Evolutionary conservation across 179 eudicot genomes (phyloP), one percentile per base, ranked within the genome.

Genomic region (Pouteria campechiana): DNA sequence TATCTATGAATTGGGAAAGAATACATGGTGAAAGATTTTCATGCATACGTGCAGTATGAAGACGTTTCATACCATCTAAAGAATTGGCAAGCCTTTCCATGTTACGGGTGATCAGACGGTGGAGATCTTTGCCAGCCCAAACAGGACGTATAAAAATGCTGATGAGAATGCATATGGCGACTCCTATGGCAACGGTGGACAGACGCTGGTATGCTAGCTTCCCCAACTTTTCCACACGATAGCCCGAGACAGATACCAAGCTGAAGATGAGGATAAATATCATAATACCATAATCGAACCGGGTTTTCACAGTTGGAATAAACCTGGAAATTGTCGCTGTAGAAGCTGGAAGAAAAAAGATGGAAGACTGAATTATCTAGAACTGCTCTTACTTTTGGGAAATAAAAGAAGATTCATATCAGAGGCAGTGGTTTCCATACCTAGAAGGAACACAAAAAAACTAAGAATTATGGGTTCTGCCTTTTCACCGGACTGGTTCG

Each of bases 391-490:
- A n/a, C n/a, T n/a, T n/a, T n/a, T n/a, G n/a, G n/a, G n/a, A n/a
- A n/a, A n/a, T n/a, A n/a, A n/a, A n/a, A n/a, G n/a, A n/a, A n/a
- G n/a, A n/a, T n/a, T n/a, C n/a, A n/a, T n/a, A n/a, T n/a, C n/a
- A n/a, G n/a, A n/a, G n/a, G n/a, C n/a, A n/a, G n/a, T n/a, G n/a
- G n/a, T 28, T 4, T 25, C 40, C 69, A 21, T 44, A 83, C 92
- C 96, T 27, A 83, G 61, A 27, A 83, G 25, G 63, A 80, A 79
- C 48, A 83, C 73, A 0, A 73, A 65, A 39, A 47, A 39, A 50
- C 77, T 84, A 15, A 75, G 70, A 57, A 87, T 57, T 10, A 80
- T 32, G 7, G 96, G 96, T 54, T 87, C 78, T 41, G 68, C 52
- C 17, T 58, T 37, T 35, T 65, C 58, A 17, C 83, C 82, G 18